A percentile compares a stretch with the other conserved stretches of the same genome.
phyloP scores from a whole-genome alignment of 441 rosid species.

The Populus hybrid region DNA sequence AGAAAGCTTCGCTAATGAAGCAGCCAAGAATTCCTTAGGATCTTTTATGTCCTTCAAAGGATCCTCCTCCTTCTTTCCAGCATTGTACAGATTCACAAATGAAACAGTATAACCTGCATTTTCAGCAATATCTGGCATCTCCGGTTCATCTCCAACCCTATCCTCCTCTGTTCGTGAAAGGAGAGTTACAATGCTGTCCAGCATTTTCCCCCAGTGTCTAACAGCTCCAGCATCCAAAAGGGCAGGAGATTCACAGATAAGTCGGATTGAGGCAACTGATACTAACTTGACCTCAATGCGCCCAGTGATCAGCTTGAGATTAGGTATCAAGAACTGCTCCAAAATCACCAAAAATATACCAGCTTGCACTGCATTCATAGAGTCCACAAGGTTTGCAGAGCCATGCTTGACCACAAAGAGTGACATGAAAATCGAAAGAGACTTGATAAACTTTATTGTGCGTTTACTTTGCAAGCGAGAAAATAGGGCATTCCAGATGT shows the following conservation, averaged over 20 bases:
- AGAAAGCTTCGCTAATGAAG: conserved; percentile 64
- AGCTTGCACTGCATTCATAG: conserved; percentile 80
- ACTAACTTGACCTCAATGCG: conserved; percentile 69
- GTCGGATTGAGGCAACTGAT: conserved; percentile 79
- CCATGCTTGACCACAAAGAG: conserved; percentile 92
- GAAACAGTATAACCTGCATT: conserved; percentile 75
- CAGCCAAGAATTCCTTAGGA: conserved; percentile 72
- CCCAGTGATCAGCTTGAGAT: conserved; percentile 70
- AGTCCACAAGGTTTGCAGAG: conserved; percentile 50
- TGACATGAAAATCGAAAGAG: conserved; percentile 78
- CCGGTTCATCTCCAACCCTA: conserved; percentile 73
- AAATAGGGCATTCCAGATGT: conserved; percentile 78
- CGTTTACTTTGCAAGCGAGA: conserved; percentile 60
- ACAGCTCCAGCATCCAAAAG: conserved; percentile 64
- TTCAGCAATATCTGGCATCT: conserved; percentile 84
- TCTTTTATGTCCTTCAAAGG: conserved; percentile 73
- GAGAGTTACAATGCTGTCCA: conserved; percentile 80
- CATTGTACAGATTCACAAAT: conserved; percentile 77
- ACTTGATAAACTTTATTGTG: conserved; percentile 67
- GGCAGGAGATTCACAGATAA: conserved; percentile 75
- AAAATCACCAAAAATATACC: conserved; percentile 51
- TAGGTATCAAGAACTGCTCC: conserved; percentile 91
- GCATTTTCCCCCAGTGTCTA: conserved; percentile 71
- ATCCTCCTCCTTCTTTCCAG: conserved; percentile 90
- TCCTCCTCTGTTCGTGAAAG: conserved; percentile 81